A percentile compares a stretch with the other conserved stretches of the same genome.
phyloP scores from a whole-genome alignment of 768 basidiomycete species.

The Agaricus subrufescens region DNA sequence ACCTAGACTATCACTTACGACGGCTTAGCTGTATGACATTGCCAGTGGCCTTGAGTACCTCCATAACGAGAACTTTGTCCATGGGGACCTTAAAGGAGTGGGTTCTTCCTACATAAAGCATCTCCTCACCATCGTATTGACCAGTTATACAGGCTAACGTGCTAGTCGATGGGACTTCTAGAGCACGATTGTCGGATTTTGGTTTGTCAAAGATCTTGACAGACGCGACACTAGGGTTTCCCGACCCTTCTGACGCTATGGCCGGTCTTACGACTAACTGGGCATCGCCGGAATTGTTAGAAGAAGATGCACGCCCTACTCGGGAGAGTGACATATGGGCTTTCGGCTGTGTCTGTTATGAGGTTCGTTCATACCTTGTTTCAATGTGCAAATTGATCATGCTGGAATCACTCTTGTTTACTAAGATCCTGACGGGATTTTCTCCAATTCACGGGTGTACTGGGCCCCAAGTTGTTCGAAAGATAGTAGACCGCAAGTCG shows the following conservation, averaged over 20 bases:
- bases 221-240: background rate
- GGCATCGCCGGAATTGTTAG: conserved; percentile 26
- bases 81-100: conserved; percentile 15
- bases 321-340: conserved; percentile 14
- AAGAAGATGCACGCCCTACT: background rate
- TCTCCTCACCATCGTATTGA: too few species aligned
- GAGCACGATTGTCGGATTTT: conserved; percentile 4
- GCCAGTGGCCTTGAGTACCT: conserved; percentile 10
- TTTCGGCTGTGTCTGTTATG: conserved; percentile 12
- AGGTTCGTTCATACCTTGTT: background rate
- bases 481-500: too few species aligned
- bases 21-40: conserved; percentile 11
- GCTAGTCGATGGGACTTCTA: conserved; percentile 7
- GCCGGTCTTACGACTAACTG: conserved; percentile 6
- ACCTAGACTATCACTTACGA: background rate
- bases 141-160: background rate
- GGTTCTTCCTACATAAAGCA: background rate
- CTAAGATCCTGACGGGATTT: too few species aligned
- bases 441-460: too few species aligned
- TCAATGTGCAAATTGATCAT: too few species aligned
- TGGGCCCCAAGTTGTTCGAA: too few species aligned
- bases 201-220: conserved; percentile 6
- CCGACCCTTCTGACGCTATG: background rate
- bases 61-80: conserved; percentile 9
- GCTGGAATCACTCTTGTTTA: too few species aligned